Evolutionary conservation across 495 filamentous ascomycete species (phyloP), one percentile per base, ranked within the genome.

Genomic region (Hapsidospora chrysogenum): DNA sequence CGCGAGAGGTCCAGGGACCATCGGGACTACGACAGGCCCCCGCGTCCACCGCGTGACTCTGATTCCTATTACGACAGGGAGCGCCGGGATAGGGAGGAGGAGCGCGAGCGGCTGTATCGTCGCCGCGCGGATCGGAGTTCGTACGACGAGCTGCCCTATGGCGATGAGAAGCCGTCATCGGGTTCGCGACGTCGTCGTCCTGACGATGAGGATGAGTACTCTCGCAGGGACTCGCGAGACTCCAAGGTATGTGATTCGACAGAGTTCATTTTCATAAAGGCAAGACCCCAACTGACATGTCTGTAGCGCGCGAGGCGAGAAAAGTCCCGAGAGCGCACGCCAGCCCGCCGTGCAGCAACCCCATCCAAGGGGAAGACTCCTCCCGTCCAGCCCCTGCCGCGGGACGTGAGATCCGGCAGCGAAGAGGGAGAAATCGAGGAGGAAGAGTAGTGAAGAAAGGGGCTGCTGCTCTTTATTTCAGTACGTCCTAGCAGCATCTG

Each of bases 401-500:
- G 44, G 23, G 70, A 83, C 70, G 40, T 68, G 69, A 2, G 56
- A 51, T 30, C 77, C 26, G 89, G 92, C 22, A 96, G 89, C 46
- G 89, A 97, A 57, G 89, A 97, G 56, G 89, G 89, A 17, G 89
- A 97, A 61, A 94, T 97, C 44, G 89, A 93, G 50, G 89, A 95
- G 60, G 85, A 92, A 18, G 23, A 26, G 6, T 26, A 11, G 11
- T 26, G n/a, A n/a, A n/a, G n/a, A n/a, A n/a, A n/a, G n/a, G n/a
- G n/a, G n/a, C n/a, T n/a, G n/a, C n/a, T n/a, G n/a, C n/a, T n/a
- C n/a, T n/a, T n/a, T n/a, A n/a, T n/a, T n/a, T n/a, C n/a, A n/a
- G n/a, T n/a, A n/a, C n/a, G n/a, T n/a, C n/a, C n/a, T n/a, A n/a
- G n/a, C n/a, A n/a, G n/a, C n/a, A n/a, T n/a, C n/a, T n/a, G n/a